Conservation (phyloP, 1,284 basidiomycete genomes). For the Phylloboletellus chloephorus region DNA sequence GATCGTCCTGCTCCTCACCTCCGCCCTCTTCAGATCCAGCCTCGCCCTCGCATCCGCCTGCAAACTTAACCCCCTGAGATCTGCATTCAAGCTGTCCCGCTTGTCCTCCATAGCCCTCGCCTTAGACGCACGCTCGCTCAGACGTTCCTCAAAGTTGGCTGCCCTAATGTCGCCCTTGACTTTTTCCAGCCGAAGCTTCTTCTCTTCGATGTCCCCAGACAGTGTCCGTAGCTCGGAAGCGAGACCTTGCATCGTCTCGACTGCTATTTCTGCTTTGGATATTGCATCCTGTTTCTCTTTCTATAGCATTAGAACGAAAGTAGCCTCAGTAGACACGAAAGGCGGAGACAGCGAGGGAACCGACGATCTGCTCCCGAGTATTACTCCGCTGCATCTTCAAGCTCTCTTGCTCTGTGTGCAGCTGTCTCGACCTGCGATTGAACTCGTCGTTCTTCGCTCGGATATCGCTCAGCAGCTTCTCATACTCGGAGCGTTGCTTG, state of each 20-base stretch:
- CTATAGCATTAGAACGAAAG: constrained; percentile 28
- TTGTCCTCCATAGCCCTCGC: constrained; percentile 62
- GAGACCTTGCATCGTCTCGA: constrained; percentile 55
- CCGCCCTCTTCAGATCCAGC: constrained; percentile 70
- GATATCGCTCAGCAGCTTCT: constrained; percentile 59
- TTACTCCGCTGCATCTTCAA: constrained; percentile 49
- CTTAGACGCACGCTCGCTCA: constrained; percentile 56
- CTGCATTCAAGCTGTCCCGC: constrained; percentile 67
- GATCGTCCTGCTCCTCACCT: constrained; percentile 57
- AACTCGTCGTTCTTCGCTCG: constrained; percentile 54
- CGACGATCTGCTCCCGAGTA: constrained; percentile 60
- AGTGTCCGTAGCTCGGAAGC: constrained; percentile 55
- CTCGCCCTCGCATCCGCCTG: constrained; percentile 84
- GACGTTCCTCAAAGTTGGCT: constrained; percentile 64
- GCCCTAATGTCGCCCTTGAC: constrained; percentile 54
- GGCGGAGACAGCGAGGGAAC: constrained; percentile 14
- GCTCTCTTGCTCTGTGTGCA: constrained; percentile 50
- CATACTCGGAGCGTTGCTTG: constrained; percentile 50
- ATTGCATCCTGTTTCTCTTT: constrained; percentile 50
- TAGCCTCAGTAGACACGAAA: constrained; percentile 6
- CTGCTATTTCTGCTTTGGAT: constrained; percentile 44
- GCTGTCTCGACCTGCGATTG: constrained; percentile 45
- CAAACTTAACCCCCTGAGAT: constrained; percentile 69
- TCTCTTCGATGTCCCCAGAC: constrained; percentile 65
- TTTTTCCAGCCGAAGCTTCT: constrained; percentile 51